Base-by-base conservation (phyloP, 1,284 basidiomycete genomes). In the Polyporus tsugae region DNA sequence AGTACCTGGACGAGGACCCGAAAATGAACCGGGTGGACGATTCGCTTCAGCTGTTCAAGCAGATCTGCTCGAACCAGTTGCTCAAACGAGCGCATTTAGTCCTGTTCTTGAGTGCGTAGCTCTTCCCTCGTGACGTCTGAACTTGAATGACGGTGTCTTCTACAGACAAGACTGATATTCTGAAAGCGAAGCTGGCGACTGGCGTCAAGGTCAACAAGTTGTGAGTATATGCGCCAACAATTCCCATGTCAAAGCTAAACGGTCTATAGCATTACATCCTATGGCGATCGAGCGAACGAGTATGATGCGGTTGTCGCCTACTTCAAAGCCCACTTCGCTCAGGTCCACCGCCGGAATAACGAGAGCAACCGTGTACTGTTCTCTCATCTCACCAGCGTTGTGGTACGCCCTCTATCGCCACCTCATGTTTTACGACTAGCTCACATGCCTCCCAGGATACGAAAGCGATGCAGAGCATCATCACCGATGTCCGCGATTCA, bases 1-100 rank as follows among this genome's bases (percentile, higher is more conserved):
- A 95, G 91, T 94, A 93, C 77, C 83, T 95, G 29, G 93, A 94
- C 75, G 93, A 95, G 81, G 93, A 95, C 76, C 90, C 91, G 29
- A 86, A 89, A 65, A 92, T 89, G 57, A 95, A 95, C 74, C 84
- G 93, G 65, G 93, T 95, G 53, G 93, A 95, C 74, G 93, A 95
- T 77, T 94, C 93, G 0, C 80, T 95, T 29, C 93, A 95, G 79
- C 82, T 95, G 17, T 95, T 94, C 78, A 93, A 92, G 11, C 87
- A 92, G 72, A 93, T 95, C 29, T 94, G 92, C 75, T 90, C 91
- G n/a, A 93, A 94, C 76, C 85, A 86, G 33, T 83, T 95, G 52
- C 82, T 95, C 65, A 93, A 94, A 78, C 89, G 85, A 55, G 90
- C 92, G 33, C 93, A 95, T 76, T 79, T 95, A 13, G 93, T 94